Conservation (phyloP, 2,329 filamentous ascomycete genomes). For the Ambrosiella cleistominuta region DNA sequence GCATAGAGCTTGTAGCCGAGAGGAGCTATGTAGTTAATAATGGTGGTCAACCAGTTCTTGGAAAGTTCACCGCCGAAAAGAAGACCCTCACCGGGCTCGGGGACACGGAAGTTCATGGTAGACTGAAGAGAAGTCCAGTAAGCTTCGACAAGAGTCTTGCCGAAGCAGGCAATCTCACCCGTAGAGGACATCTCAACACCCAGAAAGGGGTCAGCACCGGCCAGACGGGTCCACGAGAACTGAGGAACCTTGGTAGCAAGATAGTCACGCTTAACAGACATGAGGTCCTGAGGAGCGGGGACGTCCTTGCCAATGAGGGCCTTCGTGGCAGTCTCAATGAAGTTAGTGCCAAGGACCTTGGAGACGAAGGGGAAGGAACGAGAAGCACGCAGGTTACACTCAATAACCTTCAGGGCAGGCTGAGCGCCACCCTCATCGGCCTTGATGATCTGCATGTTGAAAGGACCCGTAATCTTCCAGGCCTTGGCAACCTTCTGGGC, state of each 20-base stretch:
- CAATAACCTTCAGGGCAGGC: conserved; percentile 71
- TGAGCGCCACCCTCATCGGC: conserved; percentile 60
- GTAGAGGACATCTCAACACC: conserved; percentile 96
- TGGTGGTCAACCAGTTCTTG: conserved; percentile 53
- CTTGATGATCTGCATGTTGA: conserved; percentile 99
- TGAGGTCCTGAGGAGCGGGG: conserved; percentile 70
- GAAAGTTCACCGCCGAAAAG: conserved; percentile 75
- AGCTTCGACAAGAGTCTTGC: conserved; percentile 84
- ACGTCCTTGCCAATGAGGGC: conserved; percentile 75
- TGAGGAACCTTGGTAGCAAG: conserved; percentile 95
- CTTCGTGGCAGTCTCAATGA: conserved; percentile 88
- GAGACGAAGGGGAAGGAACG: conserved; percentile 96
- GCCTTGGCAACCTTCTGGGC: conserved; percentile 91
- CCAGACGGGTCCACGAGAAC: conserved; percentile 96
- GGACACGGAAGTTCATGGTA: conserved; percentile 88
- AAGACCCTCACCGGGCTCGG: conserved; percentile 84
- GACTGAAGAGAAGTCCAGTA: conserved; percentile 96
- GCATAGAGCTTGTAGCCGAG: conserved; percentile 92
- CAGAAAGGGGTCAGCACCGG: conserved; percentile 90
- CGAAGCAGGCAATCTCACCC: conserved; percentile 97
- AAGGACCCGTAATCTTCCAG: conserved; percentile 92
- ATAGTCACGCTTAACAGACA: conserved; percentile 79
- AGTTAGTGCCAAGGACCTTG: conserved; percentile 92
- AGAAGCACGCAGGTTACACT: conserved; percentile 93
- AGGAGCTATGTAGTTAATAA: conserved; percentile 74